Conservation (phyloP, 2,329 filamentous ascomycete species). For the Alternaria hordeiaustralica region DNA sequence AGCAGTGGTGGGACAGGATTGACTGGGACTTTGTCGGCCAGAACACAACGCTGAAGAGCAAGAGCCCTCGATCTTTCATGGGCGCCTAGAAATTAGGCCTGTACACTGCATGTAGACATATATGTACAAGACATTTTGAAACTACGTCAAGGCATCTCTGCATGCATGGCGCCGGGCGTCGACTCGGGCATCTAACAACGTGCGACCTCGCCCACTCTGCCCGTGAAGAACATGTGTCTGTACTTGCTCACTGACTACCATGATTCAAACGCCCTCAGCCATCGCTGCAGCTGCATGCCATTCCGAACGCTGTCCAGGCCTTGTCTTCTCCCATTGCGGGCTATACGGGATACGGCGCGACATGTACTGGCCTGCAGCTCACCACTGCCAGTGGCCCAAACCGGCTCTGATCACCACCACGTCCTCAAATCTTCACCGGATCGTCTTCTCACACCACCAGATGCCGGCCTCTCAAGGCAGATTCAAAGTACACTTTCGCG, state of each 20-base stretch:
- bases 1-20: conserved; percentile 85
- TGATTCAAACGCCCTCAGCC: background rate
- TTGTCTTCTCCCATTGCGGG: background rate
- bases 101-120: conserved; percentile 28
- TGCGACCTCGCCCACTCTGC: background rate
- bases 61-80: background rate
- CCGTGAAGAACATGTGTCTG: background rate
- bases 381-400: background rate
- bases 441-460: background rate
- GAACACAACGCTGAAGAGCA: conserved; percentile 15
- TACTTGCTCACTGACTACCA: background rate
- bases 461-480: conserved; percentile 11
- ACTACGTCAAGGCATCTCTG: background rate
- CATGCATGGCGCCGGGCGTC: background rate
- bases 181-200: background rate
- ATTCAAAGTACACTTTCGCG: background rate
- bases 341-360: background rate
- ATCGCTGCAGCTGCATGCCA: background rate
- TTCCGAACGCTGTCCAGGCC: background rate
- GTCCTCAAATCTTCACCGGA: conserved; percentile 16
- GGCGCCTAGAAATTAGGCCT: background rate
- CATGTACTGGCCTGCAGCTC: background rate
- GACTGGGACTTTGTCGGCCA: conserved; percentile 77
- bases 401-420: background rate
- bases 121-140: conserved; percentile 23